A percentile compares a stretch with the other conserved stretches of the same genome.
phyloP scores from a whole-genome alignment of 441 rosid species.

The Pelargonium citronellum region DNA sequence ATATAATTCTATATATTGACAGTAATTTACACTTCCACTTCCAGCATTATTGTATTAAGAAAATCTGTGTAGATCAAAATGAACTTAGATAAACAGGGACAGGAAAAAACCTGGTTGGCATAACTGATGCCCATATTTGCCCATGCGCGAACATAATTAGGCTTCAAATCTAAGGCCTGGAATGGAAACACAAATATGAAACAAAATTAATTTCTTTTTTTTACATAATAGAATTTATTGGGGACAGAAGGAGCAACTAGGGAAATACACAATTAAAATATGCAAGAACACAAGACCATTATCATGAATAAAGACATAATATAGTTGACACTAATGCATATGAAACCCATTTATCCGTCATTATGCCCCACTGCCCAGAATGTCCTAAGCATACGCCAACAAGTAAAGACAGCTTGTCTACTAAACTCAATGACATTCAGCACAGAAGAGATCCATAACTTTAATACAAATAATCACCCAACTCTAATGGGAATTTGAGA shows the following conservation, averaged over 20 bases:
- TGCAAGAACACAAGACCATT: not conserved
- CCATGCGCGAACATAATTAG: slow-evolving; percentile 99
- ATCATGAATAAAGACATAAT: not conserved
- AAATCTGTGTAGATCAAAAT: slow-evolving; percentile 1
- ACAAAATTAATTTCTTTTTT: not conserved
- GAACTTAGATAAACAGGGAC: not conserved
- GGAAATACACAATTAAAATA: not conserved
- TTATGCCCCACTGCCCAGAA: not conserved
- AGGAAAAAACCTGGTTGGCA: slow-evolving; percentile 77
- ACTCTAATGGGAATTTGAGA: not conserved
- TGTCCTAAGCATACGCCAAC: not conserved
- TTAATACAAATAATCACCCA: not conserved
- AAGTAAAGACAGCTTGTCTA: no score
- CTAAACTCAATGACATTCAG: no score
- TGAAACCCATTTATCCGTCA: not conserved
- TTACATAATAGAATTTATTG: no score
- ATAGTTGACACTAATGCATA: not conserved
- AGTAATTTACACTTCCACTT: no score
- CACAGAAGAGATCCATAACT: not conserved
- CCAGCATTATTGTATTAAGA: not conserved
- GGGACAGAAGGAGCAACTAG: no score
- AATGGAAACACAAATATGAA: slow-evolving; percentile 18
- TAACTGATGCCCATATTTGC: slow-evolving; percentile 99
- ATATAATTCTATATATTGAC: no score
- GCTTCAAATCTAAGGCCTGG: slow-evolving; percentile 97